Percentiles rank a stretch among this genome's conserved stretches.
These are phyloP conservation scores for Exophiala lecanii-corni DNA, from an alignment of 2,329 filamentous ascomycete species.

Conservation along the genomic window DNA sequence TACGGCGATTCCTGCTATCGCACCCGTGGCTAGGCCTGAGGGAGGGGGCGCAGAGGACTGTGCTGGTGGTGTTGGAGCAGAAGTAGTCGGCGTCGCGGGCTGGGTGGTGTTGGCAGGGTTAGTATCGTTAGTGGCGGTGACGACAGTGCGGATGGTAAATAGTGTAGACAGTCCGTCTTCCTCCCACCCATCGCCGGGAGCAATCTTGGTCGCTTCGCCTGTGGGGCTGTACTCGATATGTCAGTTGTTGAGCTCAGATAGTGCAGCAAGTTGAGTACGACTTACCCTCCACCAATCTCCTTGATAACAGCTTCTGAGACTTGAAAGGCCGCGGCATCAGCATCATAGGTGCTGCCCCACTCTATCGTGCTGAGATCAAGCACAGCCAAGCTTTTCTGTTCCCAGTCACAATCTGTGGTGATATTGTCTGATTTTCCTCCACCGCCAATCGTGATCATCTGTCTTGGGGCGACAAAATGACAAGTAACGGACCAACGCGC, in stretches of 20 bases:
- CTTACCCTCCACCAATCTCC: constrained; percentile 30
- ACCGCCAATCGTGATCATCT: constrained; percentile 43
- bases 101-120: constrained; percentile 1
- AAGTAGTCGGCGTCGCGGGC: neutral
- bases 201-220: constrained; percentile 21
- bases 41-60: neutral
- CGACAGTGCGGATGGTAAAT: constrained; percentile 13
- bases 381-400: constrained; percentile 31
- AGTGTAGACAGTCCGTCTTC: constrained; percentile 19
- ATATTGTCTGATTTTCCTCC: constrained; percentile 18
- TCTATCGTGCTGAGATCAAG: constrained; percentile 30
- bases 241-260: too few species aligned
- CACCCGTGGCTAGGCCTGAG: constrained; percentile 6
- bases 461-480: constrained; percentile 35
- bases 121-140: constrained; percentile 1
- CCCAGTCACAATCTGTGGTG: constrained; percentile 31
- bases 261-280: too few species aligned
- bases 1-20: constrained; percentile 18
- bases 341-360: constrained; percentile 32
- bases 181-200: constrained; percentile 20
- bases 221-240: constrained; percentile 9
- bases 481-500: constrained; percentile 41
- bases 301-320: constrained; percentile 26
- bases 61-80: too few species aligned
- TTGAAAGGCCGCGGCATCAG: constrained; percentile 26